Conservation (phyloP, 2,329 filamentous ascomycete genomes). For the Scedosporium apiospermum region DNA sequence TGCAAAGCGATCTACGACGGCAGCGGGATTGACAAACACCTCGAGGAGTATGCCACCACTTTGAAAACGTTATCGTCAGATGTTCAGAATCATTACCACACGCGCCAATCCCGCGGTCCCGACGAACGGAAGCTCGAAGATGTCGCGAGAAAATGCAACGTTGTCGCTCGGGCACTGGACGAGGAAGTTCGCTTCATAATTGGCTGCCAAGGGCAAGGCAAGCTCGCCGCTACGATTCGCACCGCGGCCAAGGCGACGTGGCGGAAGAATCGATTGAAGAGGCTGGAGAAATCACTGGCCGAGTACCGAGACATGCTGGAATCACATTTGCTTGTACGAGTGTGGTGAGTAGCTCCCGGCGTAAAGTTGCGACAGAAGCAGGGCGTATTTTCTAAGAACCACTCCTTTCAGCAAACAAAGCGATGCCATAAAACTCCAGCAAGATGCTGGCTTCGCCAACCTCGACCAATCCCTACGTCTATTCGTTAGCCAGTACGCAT, state of each 20-base stretch:
- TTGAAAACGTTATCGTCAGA: not conserved
- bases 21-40: not conserved
- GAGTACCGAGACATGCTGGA: not conserved
- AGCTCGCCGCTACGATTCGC: not conserved
- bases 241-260: not conserved
- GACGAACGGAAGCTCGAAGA: not conserved
- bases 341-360: not conserved
- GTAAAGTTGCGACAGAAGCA: too few relatives aligned
- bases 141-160: not conserved
- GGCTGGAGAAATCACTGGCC: not conserved
- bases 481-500: not conserved
- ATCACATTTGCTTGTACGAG: not conserved
- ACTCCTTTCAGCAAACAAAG: not conserved
- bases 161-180: not conserved
- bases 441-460: not conserved
- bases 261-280: not conserved
- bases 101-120: not conserved
- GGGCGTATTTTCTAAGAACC: too few relatives aligned
- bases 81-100: not conserved
- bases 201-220: not conserved
- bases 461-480: not conserved
- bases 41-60: not conserved
- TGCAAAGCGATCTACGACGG: not conserved
- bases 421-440: not conserved
- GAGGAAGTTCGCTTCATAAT: not conserved